phyloP scores from a whole-genome alignment of 352 stramenopile species.

The Globisporangium carolinianum region DNA sequence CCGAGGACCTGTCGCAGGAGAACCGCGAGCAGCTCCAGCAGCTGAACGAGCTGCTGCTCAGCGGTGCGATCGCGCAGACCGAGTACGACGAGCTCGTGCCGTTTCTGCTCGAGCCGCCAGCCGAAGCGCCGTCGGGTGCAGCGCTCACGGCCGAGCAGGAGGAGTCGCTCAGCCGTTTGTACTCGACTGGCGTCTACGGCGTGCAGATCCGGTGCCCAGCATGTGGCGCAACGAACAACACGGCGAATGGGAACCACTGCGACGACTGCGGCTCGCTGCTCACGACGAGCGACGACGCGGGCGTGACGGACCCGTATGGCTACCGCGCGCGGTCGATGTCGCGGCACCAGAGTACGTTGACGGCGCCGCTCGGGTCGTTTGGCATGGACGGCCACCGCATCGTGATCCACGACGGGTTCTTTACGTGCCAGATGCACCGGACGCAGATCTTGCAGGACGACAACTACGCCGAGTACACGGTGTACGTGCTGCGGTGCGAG shows the following conservation, averaged over 20 bases:
- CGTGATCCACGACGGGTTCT: slow-evolving; percentile 81
- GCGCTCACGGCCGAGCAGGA: slow-evolving; percentile 73
- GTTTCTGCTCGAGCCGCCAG: slow-evolving; percentile 74
- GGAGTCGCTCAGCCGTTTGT: slow-evolving; percentile 74
- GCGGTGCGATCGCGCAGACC: slow-evolving; percentile 70
- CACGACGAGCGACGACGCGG: slow-evolving; percentile 64
- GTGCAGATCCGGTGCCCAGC: slow-evolving; percentile 85
- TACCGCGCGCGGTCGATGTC: slow-evolving; percentile 56
- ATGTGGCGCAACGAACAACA: slow-evolving; percentile 84
- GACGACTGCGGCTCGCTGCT: slow-evolving; percentile 80
- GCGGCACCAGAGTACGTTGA: slow-evolving; percentile 54
- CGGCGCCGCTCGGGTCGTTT: slow-evolving; percentile 69
- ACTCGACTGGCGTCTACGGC: slow-evolving; percentile 68
- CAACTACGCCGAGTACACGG: slow-evolving; percentile 87
- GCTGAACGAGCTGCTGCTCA: slow-evolving; percentile 79
- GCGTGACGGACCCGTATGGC: slow-evolving; percentile 38
- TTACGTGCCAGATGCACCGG: slow-evolving; percentile 81
- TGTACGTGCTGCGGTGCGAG: slow-evolving; percentile 82
- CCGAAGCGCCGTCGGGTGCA: slow-evolving; percentile 47
- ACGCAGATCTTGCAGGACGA: slow-evolving; percentile 85
- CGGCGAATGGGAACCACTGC: slow-evolving; percentile 83
- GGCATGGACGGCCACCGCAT: slow-evolving; percentile 68
- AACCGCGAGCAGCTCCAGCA: slow-evolving; percentile 84
- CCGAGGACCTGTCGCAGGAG: slow-evolving; percentile 75
- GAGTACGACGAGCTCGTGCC: slow-evolving; percentile 86